Evolutionary conservation across 2,329 filamentous ascomycete genomes (phyloP), one percentile per base, ranked within the genome.

Genomic region (Ascochyta fabae): DNA sequence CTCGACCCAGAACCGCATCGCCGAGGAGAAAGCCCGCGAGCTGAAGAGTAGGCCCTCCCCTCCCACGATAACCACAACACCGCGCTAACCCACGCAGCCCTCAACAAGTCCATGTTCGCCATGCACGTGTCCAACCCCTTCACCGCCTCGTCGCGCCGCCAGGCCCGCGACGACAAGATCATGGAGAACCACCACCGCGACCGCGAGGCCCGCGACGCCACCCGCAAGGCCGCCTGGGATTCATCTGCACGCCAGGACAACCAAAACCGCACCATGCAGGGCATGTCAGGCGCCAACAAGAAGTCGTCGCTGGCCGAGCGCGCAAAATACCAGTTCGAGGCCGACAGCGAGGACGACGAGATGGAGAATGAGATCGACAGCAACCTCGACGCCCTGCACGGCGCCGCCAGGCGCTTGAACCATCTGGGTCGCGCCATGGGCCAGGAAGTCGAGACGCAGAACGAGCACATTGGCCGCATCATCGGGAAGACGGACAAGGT

Each of bases 41-140:
- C 80, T 97, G 34, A 94, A 94, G 79, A 91, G 66, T 66, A 53
- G 38, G 63, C 16, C 3, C 16, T 16, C 6, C 8, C 8, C 4
- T 9, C 2, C 7, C 6, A 2, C 15, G 29, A n/a, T 12, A 12
- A 27, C 56, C 34, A 52, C 29, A 13, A 10, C 15, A 5, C 3
- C 12, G 33, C 7, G 29, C 46, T 53, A 27, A 53, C 46, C 9
- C 7, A 8, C 16, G 7, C 48, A 68, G 65, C 86, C 1, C 81
- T 96, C 45, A 96, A 97, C 76, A 83, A 89, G 60, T 92, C 88
- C 79, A 96, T 97, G 92, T 96, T 96, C 70, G 90, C 91, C 5
- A 85, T 93, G 22, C 89, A 92, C 68, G 88, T 93, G 19, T 55
- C 61, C 36, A 72, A 69, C 59, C 78, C 79, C 5, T 81, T 96